Conservation (phyloP, 495 filamentous ascomycete genomes). For the Staphylotrichum longicolle region DNA sequence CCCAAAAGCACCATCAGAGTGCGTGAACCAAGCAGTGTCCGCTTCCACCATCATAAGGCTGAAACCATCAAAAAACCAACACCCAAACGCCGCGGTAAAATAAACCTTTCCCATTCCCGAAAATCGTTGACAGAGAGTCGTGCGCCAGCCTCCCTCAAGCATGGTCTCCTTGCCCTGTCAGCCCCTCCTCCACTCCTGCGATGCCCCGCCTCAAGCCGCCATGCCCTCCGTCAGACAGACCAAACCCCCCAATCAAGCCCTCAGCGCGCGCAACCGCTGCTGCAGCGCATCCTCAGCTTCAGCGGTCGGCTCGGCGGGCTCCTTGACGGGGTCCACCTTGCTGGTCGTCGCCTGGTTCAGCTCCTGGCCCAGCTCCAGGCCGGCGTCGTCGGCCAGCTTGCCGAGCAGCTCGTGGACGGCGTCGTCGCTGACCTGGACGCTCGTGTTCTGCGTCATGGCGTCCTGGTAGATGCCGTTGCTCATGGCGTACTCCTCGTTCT, state of each 20-base stretch:
- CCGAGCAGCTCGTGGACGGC: conserved; percentile 77
- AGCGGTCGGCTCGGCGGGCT: conserved; percentile 52
- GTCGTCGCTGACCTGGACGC: conserved; percentile 74
- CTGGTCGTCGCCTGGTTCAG: conserved; percentile 61
- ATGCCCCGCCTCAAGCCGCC: background rate
- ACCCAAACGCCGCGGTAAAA: background rate
- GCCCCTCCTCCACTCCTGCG: background rate
- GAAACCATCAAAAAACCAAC: no score
- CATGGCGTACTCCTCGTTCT: conserved; percentile 84
- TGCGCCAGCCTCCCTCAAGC: no score
- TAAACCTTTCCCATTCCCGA: background rate
- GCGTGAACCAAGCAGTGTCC: background rate
- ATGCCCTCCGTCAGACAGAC: background rate
- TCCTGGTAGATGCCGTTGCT: conserved; percentile 81
- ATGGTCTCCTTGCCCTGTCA: background rate
- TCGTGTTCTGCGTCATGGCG: conserved; percentile 70
- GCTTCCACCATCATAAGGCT: background rate
- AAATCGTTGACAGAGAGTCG: no score
- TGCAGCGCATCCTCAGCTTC: conserved; percentile 63
- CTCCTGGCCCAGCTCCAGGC: conserved; percentile 69
- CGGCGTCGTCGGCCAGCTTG: conserved; percentile 80
- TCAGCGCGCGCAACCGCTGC: conserved; percentile 55
- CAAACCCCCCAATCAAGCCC: conserved; percentile 37
- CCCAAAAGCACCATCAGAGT: no score
- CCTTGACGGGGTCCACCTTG: conserved; percentile 48